Base-by-base conservation (phyloP, 2,329 filamentous ascomycete species). In the Ophiostoma triangulosporum region DNA sequence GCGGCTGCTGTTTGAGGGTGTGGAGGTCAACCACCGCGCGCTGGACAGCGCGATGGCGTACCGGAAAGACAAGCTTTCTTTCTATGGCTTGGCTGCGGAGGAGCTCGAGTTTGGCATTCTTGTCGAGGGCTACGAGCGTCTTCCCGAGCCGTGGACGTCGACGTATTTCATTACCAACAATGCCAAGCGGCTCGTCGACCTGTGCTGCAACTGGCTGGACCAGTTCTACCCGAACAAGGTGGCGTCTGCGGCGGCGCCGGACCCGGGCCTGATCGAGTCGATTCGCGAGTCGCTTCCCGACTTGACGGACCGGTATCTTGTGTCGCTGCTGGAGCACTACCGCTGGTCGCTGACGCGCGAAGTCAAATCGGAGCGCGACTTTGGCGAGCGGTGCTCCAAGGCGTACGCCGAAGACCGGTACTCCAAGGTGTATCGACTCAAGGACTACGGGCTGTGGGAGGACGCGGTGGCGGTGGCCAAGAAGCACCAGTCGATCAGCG, bases 71-170 rank as follows among this genome's bases (percentile, higher is more conserved):
- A 84, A 91, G 60, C 73, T 84, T 12, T 69, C 72, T 2, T 68
- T 80, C 3, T 97, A 95, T 64, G 88, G 88, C 2, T 74, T 96
- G 4, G 74, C 76, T 17, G 70, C 77, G 15, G 85, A 89, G 58
- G 70, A 77, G 51, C 66, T 93, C 31, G 73, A 80, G 49, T 72
- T 83, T 58, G 83, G 84, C 6, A 77, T 88, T 24, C 67, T 87
- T 9, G 69, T 71, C 2, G 70, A 75, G 15, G 77, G 79, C 45
- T 90, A 88, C 62, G 75, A 82, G 20, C 78, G 75, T 11, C 73
- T 96, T 8, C 79, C 84, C 0, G 82, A 87, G 56, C 86, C 90
- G 45, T 98, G 93, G 93, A 96, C 90, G 0, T 89, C 87, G 15
- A 80, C 77, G 59, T 67, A 70, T 43, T 79, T 74, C 58, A 71